Evolutionary conservation across 2,329 filamentous ascomycete genomes (phyloP).

Genomic region (Pseudogymnoascus sp.): DNA sequence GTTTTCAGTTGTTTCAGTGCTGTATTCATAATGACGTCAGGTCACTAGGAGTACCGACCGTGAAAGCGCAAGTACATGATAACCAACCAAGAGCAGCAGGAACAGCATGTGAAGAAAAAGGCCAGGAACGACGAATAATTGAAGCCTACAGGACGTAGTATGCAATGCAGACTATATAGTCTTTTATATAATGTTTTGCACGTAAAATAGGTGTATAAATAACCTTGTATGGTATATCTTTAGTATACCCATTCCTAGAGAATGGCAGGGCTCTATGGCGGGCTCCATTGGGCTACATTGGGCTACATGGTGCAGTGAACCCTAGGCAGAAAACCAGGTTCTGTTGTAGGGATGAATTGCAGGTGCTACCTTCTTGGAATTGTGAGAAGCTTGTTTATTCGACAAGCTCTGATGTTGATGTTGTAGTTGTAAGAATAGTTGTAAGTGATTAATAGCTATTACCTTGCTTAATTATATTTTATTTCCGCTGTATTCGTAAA

Average conservation of each 20-base stretch:
- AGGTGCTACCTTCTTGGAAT: background rate
- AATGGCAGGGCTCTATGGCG: background rate
- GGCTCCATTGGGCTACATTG: background rate
- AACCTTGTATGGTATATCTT: background rate
- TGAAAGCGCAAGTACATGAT: background rate
- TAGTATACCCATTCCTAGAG: background rate
- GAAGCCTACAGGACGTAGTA: background rate
- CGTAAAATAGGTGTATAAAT: background rate
- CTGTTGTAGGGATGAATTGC: background rate
- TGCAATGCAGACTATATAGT: background rate
- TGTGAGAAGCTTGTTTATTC: background rate
- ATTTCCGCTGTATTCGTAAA: background rate
- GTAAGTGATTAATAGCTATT: background rate
- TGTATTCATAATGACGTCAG: background rate
- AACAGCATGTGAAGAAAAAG: background rate
- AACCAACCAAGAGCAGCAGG: background rate
- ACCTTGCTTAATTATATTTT: background rate
- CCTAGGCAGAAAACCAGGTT: background rate
- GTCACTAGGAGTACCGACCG: background rate
- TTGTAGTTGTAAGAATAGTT: background rate
- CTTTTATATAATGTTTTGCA: background rate
- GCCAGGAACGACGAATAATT: background rate
- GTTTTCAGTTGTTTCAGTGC: conserved; percentile 1
- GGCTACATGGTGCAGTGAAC: background rate
- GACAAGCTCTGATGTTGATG: background rate